Percentiles rank a stretch among this genome's conserved stretches.
These are phyloP conservation scores for Trametes elegans DNA, from an alignment of 768 basidiomycete genomes.

Conservation along the genomic window DNA sequence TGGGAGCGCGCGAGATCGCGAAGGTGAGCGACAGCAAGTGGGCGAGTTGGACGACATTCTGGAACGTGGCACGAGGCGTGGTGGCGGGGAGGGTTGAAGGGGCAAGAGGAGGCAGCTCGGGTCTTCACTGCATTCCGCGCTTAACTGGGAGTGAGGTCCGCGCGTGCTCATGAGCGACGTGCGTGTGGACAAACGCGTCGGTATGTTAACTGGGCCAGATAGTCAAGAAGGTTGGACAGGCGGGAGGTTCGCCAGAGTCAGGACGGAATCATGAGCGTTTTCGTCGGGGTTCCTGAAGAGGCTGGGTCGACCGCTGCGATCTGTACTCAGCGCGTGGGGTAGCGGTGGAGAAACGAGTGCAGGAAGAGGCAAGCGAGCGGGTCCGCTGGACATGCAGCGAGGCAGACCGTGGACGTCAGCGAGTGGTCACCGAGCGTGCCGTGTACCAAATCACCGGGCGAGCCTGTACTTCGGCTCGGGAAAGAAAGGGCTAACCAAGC, in stretches of 20 bases:
- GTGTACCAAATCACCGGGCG: conserved; percentile 1
- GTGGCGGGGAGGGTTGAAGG: not conserved
- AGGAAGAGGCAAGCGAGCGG: not conserved
- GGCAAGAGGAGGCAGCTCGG: not conserved
- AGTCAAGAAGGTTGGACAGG: not conserved
- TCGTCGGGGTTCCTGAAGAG: not conserved
- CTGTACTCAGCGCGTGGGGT: not conserved
- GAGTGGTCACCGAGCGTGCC: not conserved
- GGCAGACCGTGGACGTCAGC: conserved; percentile 10
- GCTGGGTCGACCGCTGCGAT: not conserved
- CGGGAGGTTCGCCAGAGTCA: not conserved
- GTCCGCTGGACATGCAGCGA: conserved; percentile 3
- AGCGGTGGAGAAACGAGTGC: conserved; percentile 8
- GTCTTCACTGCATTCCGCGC: conserved; percentile 8
- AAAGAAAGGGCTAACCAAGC: conserved; percentile 10
- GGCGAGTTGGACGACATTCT: conserved; percentile 6
- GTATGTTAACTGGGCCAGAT: not conserved
- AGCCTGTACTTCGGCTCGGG: not conserved
- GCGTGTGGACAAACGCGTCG: conserved; percentile 5
- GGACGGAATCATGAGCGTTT: conserved; percentile 6
- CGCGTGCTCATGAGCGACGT: conserved; percentile 9
- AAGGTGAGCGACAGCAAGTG: conserved; percentile 3
- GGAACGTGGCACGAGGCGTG: not conserved
- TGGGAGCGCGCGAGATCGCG: not conserved
- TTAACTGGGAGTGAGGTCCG: not conserved